phyloP scores from a whole-genome alignment of 2,329 filamentous ascomycete genomes.

The Fusarium pseudonygamai region DNA sequence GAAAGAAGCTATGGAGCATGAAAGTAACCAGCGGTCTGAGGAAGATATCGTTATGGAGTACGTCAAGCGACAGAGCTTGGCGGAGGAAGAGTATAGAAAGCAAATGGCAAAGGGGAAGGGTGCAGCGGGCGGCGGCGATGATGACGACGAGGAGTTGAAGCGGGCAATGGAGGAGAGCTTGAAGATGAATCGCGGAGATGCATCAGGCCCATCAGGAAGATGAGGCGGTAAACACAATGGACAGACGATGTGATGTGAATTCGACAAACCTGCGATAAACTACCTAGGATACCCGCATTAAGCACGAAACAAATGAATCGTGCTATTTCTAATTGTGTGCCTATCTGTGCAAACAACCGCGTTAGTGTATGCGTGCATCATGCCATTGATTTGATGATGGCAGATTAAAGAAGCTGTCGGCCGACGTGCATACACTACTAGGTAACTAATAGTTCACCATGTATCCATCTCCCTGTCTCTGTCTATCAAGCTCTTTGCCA shows the following conservation, averaged over 20 bases:
- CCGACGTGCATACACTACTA: not conserved
- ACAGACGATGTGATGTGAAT: not conserved
- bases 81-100: conserved; percentile 67
- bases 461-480: not conserved
- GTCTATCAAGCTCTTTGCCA: not conserved
- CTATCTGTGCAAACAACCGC: not conserved
- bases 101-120: conserved; percentile 49
- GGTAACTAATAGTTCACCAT: not conserved
- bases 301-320: not conserved
- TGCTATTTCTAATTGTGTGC: not conserved
- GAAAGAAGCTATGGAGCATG: conserved; percentile 52
- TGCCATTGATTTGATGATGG: not conserved
- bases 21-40: conserved; percentile 61
- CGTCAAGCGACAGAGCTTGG: conserved; percentile 77
- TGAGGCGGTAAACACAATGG: conserved; percentile 4
- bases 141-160: conserved; percentile 66
- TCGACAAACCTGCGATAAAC: not conserved
- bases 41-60: conserved; percentile 80
- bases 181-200: conserved; percentile 49
- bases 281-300: conserved; percentile 25
- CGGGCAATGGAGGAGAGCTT: conserved; percentile 66
- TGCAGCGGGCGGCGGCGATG: conserved; percentile 47
- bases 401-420: not conserved
- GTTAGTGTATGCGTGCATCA: not conserved
- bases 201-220: conserved; percentile 39